A percentile compares a stretch with the other conserved stretches of the same genome.
Evolutionary conservation across 768 basidiomycete genomes (phyloP).

Genomic region (Sutorius australiensis): DNA sequence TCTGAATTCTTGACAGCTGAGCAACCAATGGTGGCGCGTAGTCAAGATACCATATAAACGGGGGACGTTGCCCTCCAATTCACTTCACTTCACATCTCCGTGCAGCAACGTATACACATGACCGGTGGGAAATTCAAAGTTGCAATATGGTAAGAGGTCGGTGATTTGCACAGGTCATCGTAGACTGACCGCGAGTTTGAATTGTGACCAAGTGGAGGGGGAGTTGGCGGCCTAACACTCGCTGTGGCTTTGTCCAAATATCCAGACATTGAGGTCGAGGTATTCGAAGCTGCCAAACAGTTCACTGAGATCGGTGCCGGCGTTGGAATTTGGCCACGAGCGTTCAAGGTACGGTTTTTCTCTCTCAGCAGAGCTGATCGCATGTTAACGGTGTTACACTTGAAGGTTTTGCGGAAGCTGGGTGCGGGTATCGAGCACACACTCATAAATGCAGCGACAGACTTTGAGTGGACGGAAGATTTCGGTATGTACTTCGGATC

Average conservation of each 20-base stretch:
- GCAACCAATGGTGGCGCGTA: no score
- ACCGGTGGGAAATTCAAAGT: conserved; percentile 22
- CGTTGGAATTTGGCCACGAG: conserved; percentile 45
- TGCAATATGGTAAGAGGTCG: conserved; percentile 24
- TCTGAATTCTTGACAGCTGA: background rate
- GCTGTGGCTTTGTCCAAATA: conserved; percentile 37
- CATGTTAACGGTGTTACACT: background rate
- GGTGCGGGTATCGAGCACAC: conserved; percentile 16
- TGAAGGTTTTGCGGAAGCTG: conserved; percentile 23
- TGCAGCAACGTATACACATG: conserved; percentile 5
- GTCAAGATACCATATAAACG: background rate
- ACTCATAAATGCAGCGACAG: conserved; percentile 17
- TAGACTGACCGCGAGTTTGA: background rate
- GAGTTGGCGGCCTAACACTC: conserved; percentile 39
- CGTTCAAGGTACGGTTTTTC: conserved; percentile 20
- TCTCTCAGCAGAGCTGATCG: background rate
- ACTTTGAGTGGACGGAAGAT: conserved; percentile 19
- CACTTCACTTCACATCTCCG: background rate
- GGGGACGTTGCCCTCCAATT: background rate
- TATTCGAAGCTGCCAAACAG: conserved; percentile 51
- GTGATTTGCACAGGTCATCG: background rate
- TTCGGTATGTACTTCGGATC: conserved; percentile 13
- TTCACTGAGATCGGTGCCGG: conserved; percentile 60
- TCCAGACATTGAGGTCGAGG: conserved; percentile 51
- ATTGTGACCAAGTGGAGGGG: conserved; percentile 34